A percentile compares a stretch with the other conserved stretches of the same genome.
These are phyloP conservation scores for Salix viminalis DNA, from an alignment of 345 rosid genomes.

Conservation along the genomic window DNA sequence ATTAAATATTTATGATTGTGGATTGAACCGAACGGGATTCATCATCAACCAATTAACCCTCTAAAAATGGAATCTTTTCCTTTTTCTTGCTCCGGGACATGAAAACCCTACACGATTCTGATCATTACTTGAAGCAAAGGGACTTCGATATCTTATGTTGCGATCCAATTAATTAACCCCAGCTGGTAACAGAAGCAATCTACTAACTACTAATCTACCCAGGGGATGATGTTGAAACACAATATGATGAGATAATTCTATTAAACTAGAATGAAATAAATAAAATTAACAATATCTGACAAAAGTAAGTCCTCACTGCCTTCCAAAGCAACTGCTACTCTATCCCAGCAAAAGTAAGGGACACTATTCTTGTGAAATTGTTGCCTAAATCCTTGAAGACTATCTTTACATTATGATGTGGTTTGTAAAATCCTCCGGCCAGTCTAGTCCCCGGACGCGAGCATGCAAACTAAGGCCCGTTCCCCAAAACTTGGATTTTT, in stretches of 20 bases:
- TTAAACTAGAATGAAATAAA: background rate
- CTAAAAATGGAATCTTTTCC: background rate
- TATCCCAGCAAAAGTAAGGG: too few relatives aligned
- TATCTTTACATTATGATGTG: too few relatives aligned
- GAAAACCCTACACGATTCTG: background rate
- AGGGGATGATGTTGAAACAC: background rate
- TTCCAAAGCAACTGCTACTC: background rate
- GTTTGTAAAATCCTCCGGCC: too few relatives aligned
- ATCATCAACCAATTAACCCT: background rate
- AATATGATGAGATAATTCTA: background rate
- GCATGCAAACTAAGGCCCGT: too few relatives aligned
- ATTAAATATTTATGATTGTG: background rate
- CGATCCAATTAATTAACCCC: too few relatives aligned
- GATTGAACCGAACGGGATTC: background rate
- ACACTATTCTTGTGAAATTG: too few relatives aligned
- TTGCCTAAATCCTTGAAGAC: too few relatives aligned
- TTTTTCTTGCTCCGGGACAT: background rate
- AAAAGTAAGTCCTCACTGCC: background rate
- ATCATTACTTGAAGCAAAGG: background rate
- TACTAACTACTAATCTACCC: background rate
- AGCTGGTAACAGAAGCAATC: background rate
- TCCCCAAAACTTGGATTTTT: too few relatives aligned
- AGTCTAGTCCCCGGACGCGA: too few relatives aligned
- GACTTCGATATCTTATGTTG: background rate
- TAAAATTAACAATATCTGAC: background rate